phyloP scores from a whole-genome alignment of 2,329 filamentous ascomycete genomes.

The Scedosporium boydii region DNA sequence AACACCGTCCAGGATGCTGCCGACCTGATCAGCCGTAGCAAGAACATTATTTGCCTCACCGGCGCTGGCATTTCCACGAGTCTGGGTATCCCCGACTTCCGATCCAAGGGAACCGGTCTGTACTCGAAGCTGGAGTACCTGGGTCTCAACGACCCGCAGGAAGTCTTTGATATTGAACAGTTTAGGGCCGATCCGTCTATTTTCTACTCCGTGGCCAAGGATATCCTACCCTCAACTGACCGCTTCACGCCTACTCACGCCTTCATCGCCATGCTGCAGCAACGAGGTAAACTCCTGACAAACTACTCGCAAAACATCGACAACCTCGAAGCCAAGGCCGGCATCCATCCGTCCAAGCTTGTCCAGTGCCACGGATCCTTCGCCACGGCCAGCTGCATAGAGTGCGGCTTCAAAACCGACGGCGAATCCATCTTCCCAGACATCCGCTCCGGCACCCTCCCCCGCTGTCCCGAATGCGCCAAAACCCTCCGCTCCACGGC shows the following conservation, averaged over 20 bases:
- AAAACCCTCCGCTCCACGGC: conserved; percentile 24
- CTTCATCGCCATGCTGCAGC: conserved; percentile 83
- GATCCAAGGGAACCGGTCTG: conserved; percentile 84
- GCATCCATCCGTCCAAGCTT: conserved; percentile 69
- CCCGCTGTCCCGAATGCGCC: conserved; percentile 65
- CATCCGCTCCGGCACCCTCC: conserved; percentile 66
- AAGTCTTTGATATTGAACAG: conserved; percentile 85
- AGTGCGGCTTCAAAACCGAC: conserved; percentile 63
- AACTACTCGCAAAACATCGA: conserved; percentile 99
- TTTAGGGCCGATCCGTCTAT: conserved; percentile 80
- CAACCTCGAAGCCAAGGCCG: conserved; percentile 82
- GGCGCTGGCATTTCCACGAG: conserved; percentile 96
- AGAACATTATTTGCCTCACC: conserved; percentile 87
- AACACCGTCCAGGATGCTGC: conserved; percentile 87
- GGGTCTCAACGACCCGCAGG: conserved; percentile 75
- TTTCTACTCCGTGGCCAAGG: conserved; percentile 86
- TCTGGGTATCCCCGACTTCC: conserved; percentile 92
- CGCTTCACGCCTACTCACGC: conserved; percentile 86
- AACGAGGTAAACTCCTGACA: conserved; percentile 80
- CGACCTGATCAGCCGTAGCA: conserved; percentile 58
- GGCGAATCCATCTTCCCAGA: conserved; percentile 74
- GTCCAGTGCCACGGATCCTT: conserved; percentile 97
- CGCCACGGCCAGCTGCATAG: conserved; percentile 80
- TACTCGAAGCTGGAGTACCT: conserved; percentile 77
- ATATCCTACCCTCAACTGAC: conserved; percentile 74